Evolutionary conservation across 129 eudicot genomes (phyloP).

Genomic region (Escallonia rubra): DNA sequence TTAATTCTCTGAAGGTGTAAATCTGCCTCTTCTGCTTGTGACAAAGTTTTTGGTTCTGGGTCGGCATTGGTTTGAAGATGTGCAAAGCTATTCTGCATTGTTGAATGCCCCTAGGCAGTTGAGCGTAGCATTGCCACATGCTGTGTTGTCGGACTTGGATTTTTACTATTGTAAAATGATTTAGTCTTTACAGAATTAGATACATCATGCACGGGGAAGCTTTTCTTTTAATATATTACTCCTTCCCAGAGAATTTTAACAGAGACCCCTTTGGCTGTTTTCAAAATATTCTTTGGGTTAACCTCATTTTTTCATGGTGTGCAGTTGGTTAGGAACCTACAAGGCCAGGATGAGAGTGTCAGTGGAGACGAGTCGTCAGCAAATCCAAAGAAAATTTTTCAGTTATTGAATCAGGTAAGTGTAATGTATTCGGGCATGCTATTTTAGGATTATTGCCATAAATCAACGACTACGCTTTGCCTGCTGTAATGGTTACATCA

Average conservation of each 20-base stretch:
- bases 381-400: constrained; percentile 81
- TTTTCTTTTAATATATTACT: background rate
- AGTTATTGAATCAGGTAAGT: constrained; percentile 77
- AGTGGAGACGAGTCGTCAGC: constrained; percentile 63
- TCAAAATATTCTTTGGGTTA: background rate
- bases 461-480: constrained; percentile 1
- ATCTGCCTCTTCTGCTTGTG: constrained; percentile 6
- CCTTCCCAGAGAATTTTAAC: background rate
- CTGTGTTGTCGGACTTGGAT: background rate
- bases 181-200: background rate
- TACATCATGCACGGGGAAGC: background rate
- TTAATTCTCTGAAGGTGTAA: constrained; percentile 79
- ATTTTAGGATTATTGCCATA: background rate
- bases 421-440: background rate
- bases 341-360: constrained; percentile 57
- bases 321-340: constrained; percentile 85
- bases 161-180: background rate
- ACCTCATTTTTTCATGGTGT: constrained; percentile 5
- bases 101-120: too few relatives aligned
- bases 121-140: too few relatives aligned
- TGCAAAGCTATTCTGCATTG: background rate
- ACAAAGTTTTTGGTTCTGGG: constrained; percentile 3
- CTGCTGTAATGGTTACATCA: background rate
- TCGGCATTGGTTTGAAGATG: background rate
- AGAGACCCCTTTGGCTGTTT: background rate